Base-by-base conservation (phyloP, 805 yeast species). In the Ogataea populi-albae region DNA sequence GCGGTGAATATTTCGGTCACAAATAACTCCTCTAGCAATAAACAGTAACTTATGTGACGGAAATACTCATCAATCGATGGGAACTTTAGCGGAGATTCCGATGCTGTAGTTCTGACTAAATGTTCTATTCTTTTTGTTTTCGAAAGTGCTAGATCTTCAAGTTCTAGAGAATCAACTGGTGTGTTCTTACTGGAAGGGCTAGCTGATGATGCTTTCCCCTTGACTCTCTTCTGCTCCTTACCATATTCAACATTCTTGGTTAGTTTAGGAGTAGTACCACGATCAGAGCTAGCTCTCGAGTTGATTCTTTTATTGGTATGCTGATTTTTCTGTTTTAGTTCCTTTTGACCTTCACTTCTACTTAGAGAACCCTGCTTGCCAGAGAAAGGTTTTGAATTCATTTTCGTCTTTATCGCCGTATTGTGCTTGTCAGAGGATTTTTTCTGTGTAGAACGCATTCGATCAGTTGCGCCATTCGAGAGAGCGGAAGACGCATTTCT, bases 1-100 rank as follows among this genome's bases (percentile, higher is more conserved):
- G 74, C 72, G 0, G 69, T 62, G 24, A 69, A 57, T 32, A 75
- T 68, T 6, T 68, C 65, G 12, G 66, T 63, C 18, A 69, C 73
- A 17, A 66, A 59, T 35, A 73, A 68, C 47, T 81, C 85, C 52
- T 82, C 89, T 26, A 79, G 62, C 40, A 77, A 79, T 37, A 81
- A 54, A 35, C 79, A 79, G 55, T 72, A 73, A 36, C 82, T 71
- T 64, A 79, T 73, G 43, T 77, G 79, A 42, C 70, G 61, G 51
- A 71, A 73, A 50, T 82, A 81, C 14, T 69, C 67, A 7, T 65
- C 59, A 46, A 80, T 51, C 19, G 71, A 62, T 8, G 72, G 73
- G 47, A 73, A 80, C 9, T 38, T 49, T 12, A 53, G 26, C 23
- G 47, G 44, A 2, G 48, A 36, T n/a, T 47, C 46, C 5, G 24